Conservation (phyloP, 768 basidiomycete genomes). For the Dioszegia crocea region DNA sequence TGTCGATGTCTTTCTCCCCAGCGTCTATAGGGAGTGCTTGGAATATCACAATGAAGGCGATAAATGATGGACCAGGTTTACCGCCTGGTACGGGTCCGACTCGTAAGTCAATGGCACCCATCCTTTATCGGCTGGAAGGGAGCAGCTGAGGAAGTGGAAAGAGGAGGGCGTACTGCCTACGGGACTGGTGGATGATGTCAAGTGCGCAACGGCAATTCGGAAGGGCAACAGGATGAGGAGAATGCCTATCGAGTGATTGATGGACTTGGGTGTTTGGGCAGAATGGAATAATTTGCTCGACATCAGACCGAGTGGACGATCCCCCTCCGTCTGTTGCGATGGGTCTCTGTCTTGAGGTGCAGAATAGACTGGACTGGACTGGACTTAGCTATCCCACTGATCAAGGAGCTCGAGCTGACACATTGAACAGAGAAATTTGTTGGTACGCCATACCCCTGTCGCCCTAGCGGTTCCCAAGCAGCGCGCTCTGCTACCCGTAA, state of each 20-base stretch:
- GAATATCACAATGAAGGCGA: too few relatives aligned
- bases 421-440: slow-evolving; percentile 38
- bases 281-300: too few relatives aligned
- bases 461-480: too few relatives aligned
- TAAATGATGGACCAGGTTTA: neutral
- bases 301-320: neutral
- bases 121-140: slow-evolving; percentile 51
- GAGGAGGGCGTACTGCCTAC: slow-evolving; percentile 78
- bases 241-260: slow-evolving; percentile 17
- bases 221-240: slow-evolving; percentile 10
- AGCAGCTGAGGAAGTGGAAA: slow-evolving; percentile 70
- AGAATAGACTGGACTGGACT: neutral
- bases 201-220: slow-evolving; percentile 51
- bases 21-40: too few relatives aligned
- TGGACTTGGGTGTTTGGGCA: neutral
- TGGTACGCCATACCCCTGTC: too few relatives aligned
- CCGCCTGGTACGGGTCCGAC: slow-evolving; percentile 40
- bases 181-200: slow-evolving; percentile 57
- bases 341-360: too few relatives aligned
- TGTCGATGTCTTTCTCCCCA: too few relatives aligned
- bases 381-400: neutral
- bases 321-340: too few relatives aligned
- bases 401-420: too few relatives aligned
- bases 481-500: too few relatives aligned
- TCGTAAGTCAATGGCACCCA: slow-evolving; percentile 19